Conservation (phyloP, 1,284 basidiomycete species). For the Ustilago esculenta region DNA sequence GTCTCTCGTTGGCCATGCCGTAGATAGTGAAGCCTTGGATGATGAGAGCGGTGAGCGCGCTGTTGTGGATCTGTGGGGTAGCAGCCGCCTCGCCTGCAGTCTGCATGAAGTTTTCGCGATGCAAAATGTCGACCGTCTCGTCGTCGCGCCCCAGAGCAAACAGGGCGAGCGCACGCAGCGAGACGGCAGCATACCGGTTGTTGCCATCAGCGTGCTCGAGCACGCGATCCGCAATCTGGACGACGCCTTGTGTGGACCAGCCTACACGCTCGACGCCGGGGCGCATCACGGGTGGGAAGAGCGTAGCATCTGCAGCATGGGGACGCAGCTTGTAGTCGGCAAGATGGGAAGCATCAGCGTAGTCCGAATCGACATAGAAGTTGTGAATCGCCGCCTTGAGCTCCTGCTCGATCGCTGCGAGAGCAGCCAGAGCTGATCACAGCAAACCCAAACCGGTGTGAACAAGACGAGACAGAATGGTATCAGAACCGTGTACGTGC, state of each 20-base stretch:
- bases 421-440: slow-evolving; percentile 35
- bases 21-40: slow-evolving; percentile 59
- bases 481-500: too few species aligned
- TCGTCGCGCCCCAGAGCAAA: slow-evolving; percentile 60
- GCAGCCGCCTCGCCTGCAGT: slow-evolving; percentile 33
- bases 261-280: slow-evolving; percentile 36
- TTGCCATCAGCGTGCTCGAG: slow-evolving; percentile 37
- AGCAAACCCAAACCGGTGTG: neutral
- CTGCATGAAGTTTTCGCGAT: slow-evolving; percentile 53
- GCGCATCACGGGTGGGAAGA: slow-evolving; percentile 52
- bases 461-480: too few species aligned
- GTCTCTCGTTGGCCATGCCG: slow-evolving; percentile 63
- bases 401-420: slow-evolving; percentile 46
- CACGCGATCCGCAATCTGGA: slow-evolving; percentile 39
- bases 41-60: slow-evolving; percentile 42
- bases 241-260: slow-evolving; percentile 47
- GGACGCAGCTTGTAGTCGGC: slow-evolving; percentile 43
- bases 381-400: slow-evolving; percentile 43
- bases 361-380: slow-evolving; percentile 43
- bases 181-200: slow-evolving; percentile 33
- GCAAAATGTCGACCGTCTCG: slow-evolving; percentile 56
- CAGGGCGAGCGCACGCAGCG: slow-evolving; percentile 54
- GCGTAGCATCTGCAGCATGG: slow-evolving; percentile 27
- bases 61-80: slow-evolving; percentile 37
- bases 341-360: slow-evolving; percentile 51